Base-by-base conservation (phyloP, 2,329 filamentous ascomycete genomes). In the Penicillium sp. region DNA sequence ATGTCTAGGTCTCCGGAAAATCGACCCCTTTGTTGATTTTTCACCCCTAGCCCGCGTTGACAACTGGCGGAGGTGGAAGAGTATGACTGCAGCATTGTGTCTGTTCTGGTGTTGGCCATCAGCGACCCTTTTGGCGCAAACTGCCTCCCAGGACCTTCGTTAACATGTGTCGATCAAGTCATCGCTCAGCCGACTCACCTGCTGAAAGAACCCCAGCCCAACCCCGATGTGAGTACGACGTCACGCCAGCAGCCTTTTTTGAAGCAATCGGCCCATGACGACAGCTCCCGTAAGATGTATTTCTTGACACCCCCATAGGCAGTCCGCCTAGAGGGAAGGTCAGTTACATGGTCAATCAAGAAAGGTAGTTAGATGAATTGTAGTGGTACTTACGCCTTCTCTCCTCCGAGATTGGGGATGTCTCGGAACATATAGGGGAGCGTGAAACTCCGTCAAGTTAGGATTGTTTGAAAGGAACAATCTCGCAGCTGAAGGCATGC, bases 401-500 rank as follows among this genome's bases (percentile, higher is more conserved):
- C 67, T 10, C 68, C 60, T 1, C 76, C 72, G 44, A 86, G 68
- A 52, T 87, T 80, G 7, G 70, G 66, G 2, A 85, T 76, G 64
- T 87, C 81, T 7, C 80, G 72, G 53, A 84, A 84, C 16, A 87
- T 3, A 77, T 57, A 0, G 65, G 66, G 1, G 75, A 75, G 33
- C 71, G 66, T n/a, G 33, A 80, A 80, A 60, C 86, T 87, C 16
- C 80, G 71, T 42, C 72, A 50, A 87, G 84, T 58, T 83, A 86
- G 0, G 78, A 77, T 62, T 86, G 82, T 60, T 87, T 87, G 61
- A 75, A 80, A 0, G 77, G 73, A 22, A 80, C 81, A 35, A 84
- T 84, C 63, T 87, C 84, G 7, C 78, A 81, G 49, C 79, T 83
- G 61, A 84, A 86, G 1, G 77, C 55, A 54, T 87, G 83, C 0